Conservation (phyloP, 345 rosid species). For the Gossypium bickii region DNA sequence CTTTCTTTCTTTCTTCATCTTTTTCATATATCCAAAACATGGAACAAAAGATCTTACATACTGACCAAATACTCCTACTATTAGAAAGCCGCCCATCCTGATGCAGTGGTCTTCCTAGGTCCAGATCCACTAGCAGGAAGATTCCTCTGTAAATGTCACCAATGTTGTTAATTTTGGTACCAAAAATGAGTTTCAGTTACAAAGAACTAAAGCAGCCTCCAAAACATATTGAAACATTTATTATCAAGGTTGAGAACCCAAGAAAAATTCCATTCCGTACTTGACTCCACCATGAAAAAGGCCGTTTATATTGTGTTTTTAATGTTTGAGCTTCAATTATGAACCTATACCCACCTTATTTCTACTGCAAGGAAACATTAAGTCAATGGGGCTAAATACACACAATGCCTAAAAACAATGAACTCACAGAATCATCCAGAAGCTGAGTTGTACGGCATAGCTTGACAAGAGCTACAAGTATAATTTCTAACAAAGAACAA, state of each 20-base stretch:
- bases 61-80: constrained; percentile 19
- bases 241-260: neutral
- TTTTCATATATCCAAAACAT: constrained; percentile 17
- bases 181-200: neutral
- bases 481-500: neutral
- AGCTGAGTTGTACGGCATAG: neutral
- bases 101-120: constrained; percentile 52
- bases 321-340: neutral
- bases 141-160: constrained; percentile 55
- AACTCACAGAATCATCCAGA: neutral
- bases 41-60: constrained; percentile 19
- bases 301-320: neutral
- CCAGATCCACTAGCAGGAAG: constrained; percentile 66
- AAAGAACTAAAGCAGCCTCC: neutral
- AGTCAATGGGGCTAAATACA: neutral
- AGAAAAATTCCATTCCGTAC: neutral
- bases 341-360: neutral
- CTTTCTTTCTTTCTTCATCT: constrained; percentile 14
- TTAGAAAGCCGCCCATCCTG: constrained; percentile 99
- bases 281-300: neutral
- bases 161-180: neutral
- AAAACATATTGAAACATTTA: neutral
- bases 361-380: neutral
- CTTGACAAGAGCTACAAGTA: neutral
- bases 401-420: neutral